Conservation (phyloP, 495 filamentous ascomycete species). For the Rhizodiscina lignyota region DNA sequence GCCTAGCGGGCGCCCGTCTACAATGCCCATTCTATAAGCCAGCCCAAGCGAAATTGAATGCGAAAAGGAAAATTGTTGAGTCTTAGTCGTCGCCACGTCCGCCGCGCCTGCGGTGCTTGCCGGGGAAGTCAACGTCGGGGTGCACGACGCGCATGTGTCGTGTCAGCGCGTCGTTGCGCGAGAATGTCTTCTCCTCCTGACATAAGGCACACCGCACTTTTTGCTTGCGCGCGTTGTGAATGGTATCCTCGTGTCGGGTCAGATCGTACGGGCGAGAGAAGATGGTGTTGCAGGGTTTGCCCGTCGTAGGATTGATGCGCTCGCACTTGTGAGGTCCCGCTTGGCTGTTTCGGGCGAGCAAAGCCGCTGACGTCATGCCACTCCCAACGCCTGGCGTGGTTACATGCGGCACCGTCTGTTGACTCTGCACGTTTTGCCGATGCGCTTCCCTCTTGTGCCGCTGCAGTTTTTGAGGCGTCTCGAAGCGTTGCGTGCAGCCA, state of each 20-base stretch:
- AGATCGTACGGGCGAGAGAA: slow-evolving; percentile 98
- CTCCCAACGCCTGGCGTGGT: slow-evolving; percentile 9
- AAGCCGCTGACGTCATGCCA: slow-evolving; percentile 33
- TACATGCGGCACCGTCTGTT: slow-evolving; percentile 23
- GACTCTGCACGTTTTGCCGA: slow-evolving; percentile 26
- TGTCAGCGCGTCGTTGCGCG: slow-evolving; percentile 79
- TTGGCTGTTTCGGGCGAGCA: slow-evolving; percentile 52
- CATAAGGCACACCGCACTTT: slow-evolving; percentile 92
- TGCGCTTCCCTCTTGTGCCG: slow-evolving; percentile 94
- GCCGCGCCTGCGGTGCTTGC: slow-evolving; percentile 31
- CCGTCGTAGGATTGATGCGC: slow-evolving; percentile 86
- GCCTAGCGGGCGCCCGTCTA: too few species aligned
- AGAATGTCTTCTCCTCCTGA: slow-evolving; percentile 96
- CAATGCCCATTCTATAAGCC: too few species aligned
- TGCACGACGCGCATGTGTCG: slow-evolving; percentile 86
- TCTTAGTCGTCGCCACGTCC: too few species aligned
- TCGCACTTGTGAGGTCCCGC: slow-evolving; percentile 82
- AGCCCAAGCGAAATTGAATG: too few species aligned
- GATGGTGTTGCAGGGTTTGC: slow-evolving; percentile 87
- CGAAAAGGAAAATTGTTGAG: too few species aligned
- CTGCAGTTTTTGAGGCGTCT: slow-evolving; percentile 69
- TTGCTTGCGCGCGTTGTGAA: slow-evolving; percentile 85
- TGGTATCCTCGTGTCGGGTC: slow-evolving; percentile 92
- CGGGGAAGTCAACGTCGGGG: slow-evolving; percentile 66
- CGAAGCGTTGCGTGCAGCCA: slow-evolving; percentile 76